These are phyloP conservation scores for Phytophthora pisi DNA, from an alignment of 352 stramenopile genomes.

Conservation along the genomic window DNA sequence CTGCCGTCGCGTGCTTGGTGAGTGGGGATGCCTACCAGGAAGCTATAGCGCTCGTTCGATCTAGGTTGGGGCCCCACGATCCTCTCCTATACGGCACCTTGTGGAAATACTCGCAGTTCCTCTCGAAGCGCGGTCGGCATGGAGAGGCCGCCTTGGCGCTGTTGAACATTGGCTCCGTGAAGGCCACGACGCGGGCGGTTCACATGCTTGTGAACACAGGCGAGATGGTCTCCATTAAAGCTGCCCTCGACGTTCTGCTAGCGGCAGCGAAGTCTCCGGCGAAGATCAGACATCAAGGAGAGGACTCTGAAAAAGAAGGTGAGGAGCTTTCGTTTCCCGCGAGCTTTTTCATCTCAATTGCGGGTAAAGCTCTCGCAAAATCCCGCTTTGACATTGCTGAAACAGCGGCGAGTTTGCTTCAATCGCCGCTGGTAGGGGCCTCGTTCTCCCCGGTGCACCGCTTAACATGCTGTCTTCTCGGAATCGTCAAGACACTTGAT, in stretches of 20 bases:
- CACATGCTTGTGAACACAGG: constrained; percentile 41
- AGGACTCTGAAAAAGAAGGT: constrained; percentile 1
- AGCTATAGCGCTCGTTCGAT: constrained; percentile 59
- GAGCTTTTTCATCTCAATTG: constrained; percentile 50
- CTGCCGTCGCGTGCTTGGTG: constrained; percentile 47
- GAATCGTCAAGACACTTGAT: constrained; percentile 27
- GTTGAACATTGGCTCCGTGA: constrained; percentile 29
- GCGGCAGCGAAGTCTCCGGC: background rate
- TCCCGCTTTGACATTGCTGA: constrained; percentile 37
- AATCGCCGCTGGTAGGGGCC: constrained; percentile 12
- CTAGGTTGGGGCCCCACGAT: constrained; percentile 47
- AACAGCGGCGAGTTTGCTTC: constrained; percentile 35
- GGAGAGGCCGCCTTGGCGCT: constrained; percentile 41
- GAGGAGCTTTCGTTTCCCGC: constrained; percentile 38
- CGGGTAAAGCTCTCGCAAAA: constrained; percentile 26
- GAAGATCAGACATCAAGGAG: background rate
- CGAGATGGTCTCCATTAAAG: constrained; percentile 31
- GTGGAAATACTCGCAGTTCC: constrained; percentile 44
- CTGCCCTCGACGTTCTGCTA: constrained; percentile 42
- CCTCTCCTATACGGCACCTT: constrained; percentile 44
- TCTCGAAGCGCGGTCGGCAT: constrained; percentile 39
- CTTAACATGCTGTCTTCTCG: constrained; percentile 33
- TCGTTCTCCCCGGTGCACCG: constrained; percentile 11
- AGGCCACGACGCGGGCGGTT: constrained; percentile 34
- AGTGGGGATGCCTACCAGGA: constrained; percentile 52